These are phyloP conservation scores for Malus hybrid DNA, from an alignment of 331 rosid species.

Conservation along the genomic window DNA sequence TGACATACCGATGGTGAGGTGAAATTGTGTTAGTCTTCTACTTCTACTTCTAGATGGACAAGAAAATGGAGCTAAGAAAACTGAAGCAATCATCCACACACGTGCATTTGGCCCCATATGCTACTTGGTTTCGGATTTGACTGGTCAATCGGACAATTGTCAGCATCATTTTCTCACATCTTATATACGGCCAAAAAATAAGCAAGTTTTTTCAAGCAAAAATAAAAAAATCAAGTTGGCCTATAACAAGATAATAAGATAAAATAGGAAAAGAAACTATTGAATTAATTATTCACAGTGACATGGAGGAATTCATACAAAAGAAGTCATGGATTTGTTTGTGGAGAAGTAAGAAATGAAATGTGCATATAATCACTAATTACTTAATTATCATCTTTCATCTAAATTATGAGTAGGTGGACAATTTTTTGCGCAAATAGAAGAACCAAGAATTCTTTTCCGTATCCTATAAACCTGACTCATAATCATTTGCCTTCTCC, in stretches of 20 bases:
- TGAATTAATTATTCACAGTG: neutral
- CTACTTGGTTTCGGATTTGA: constrained; percentile 7
- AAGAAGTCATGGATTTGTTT: neutral
- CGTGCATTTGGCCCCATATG: constrained; percentile 13
- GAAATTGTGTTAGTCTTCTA: neutral
- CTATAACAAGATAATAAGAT: neutral
- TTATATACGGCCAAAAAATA: neutral
- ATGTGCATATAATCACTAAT: neutral
- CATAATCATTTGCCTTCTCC: neutral
- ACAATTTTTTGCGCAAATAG: neutral
- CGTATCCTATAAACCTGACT: neutral
- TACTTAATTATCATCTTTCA: neutral
- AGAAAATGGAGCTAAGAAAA: neutral
- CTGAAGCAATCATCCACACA: neutral
- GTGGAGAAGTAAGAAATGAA: neutral
- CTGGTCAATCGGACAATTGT: constrained; percentile 4
- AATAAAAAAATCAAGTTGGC: too few species aligned
- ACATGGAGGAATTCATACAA: neutral
- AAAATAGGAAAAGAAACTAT: neutral
- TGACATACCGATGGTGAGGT: neutral
- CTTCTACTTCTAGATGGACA: neutral
- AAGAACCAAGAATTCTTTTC: neutral
- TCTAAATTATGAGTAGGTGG: neutral
- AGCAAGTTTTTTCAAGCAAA: neutral
- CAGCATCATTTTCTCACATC: neutral